Evolutionary conservation across 1,139 yeast genomes (phyloP).

Genomic region (Candida sojae): DNA sequence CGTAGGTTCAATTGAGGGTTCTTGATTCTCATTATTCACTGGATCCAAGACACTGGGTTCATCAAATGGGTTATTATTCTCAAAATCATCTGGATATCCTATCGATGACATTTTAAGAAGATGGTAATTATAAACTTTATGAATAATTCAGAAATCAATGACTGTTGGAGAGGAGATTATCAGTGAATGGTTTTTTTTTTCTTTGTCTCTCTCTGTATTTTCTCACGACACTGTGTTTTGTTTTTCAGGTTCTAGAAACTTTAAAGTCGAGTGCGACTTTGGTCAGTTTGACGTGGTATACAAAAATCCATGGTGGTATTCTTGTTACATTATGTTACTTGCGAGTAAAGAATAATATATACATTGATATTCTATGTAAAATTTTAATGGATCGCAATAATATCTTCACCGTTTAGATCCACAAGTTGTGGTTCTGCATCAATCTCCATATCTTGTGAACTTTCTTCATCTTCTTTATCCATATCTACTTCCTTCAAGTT

Average conservation of each 20-base stretch:
- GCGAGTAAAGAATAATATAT: no score
- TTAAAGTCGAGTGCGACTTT: no score
- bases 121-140: not conserved
- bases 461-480: not conserved
- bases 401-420: not conserved
- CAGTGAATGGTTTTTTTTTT: no score
- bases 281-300: no score
- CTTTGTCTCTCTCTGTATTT: no score
- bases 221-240: no score
- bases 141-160: no score
- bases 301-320: no score
- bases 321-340: no score
- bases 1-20: constrained; percentile 4
- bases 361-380: no score
- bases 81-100: constrained; percentile 67
- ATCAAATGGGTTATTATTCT: constrained; percentile 65
- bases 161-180: no score
- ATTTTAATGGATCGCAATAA: not conserved
- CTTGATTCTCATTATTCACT: constrained; percentile 5
- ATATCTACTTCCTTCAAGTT: constrained; percentile 2
- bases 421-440: not conserved
- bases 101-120: constrained; percentile 45
- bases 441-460: not conserved
- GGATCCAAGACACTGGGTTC: constrained; percentile 23
- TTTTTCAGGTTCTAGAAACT: no score